These are phyloP conservation scores for Musa acuminata DNA, from an alignment of 176 grass and related monocot species.

Conservation along the genomic window DNA sequence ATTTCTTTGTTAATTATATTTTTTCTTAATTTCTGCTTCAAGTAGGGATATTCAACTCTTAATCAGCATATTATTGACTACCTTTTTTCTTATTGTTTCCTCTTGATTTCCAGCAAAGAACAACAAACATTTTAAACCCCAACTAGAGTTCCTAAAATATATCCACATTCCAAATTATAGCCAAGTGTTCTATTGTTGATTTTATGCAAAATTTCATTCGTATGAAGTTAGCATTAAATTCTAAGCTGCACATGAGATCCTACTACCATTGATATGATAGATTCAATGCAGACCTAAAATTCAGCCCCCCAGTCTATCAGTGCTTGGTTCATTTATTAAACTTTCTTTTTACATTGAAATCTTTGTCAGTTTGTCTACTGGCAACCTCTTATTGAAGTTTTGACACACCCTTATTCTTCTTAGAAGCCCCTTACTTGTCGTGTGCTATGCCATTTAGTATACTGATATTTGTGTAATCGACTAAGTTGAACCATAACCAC, in stretches of 20 bases:
- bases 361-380: background rate
- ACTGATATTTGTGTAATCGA: background rate
- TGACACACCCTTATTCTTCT: background rate
- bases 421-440: background rate
- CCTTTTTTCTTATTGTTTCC: too few relatives aligned
- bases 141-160: too few relatives aligned
- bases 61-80: too few relatives aligned
- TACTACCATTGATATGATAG: background rate
- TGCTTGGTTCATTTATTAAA: background rate
- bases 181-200: background rate
- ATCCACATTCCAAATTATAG: background rate
- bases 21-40: background rate
- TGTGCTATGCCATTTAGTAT: background rate
- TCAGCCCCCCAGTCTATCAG: background rate
- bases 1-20: background rate
- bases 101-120: too few relatives aligned
- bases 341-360: background rate
- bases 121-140: too few relatives aligned
- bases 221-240: background rate
- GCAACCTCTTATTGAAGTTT: background rate
- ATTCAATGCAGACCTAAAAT: background rate
- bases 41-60: too few relatives aligned
- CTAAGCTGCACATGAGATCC: background rate
- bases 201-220: too few relatives aligned
- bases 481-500: slow-evolving; percentile 13